Evolutionary conservation across 225 moss, liverwort and hornwort species (phyloP).

Genomic region (Straminergon stramineum): DNA sequence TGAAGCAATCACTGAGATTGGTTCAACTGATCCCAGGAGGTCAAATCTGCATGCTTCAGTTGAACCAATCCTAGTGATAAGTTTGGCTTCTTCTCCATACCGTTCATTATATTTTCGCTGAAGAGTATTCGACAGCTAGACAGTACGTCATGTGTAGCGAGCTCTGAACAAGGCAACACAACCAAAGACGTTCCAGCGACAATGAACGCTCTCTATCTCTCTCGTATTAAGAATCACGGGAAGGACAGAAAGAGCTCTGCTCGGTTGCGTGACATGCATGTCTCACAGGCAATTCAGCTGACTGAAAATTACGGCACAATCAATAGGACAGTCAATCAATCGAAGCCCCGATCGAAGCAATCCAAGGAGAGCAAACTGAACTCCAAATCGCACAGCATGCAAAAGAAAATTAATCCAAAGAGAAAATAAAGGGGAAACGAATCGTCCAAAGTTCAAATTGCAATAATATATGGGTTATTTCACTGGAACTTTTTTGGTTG

Average conservation of each 20-base stretch:
- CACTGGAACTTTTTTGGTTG: too few species aligned
- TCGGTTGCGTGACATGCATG: neutral
- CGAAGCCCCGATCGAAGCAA: neutral
- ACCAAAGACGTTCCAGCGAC: neutral
- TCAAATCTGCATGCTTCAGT: neutral
- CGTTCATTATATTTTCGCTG: conserved; percentile 24
- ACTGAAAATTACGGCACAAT: neutral
- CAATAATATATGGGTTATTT: too few species aligned
- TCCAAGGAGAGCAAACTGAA: neutral
- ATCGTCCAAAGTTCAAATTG: neutral
- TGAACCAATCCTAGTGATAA: conserved; percentile 6
- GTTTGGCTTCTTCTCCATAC: conserved; percentile 39
- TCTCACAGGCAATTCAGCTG: neutral
- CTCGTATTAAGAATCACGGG: neutral
- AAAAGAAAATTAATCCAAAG: neutral
- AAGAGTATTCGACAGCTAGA: neutral
- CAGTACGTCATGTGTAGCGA: neutral
- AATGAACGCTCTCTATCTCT: neutral
- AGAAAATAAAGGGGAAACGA: neutral
- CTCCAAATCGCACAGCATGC: neutral
- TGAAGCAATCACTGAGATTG: too few species aligned
- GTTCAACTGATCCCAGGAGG: too few species aligned
- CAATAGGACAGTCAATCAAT: neutral
- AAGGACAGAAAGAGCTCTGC: neutral
- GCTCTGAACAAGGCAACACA: neutral